A percentile compares a stretch with the other conserved stretches of the same genome.
Conservation (phyloP, 2,329 filamentous ascomycete species). For the Ophiostoma angusticollis region DNA sequence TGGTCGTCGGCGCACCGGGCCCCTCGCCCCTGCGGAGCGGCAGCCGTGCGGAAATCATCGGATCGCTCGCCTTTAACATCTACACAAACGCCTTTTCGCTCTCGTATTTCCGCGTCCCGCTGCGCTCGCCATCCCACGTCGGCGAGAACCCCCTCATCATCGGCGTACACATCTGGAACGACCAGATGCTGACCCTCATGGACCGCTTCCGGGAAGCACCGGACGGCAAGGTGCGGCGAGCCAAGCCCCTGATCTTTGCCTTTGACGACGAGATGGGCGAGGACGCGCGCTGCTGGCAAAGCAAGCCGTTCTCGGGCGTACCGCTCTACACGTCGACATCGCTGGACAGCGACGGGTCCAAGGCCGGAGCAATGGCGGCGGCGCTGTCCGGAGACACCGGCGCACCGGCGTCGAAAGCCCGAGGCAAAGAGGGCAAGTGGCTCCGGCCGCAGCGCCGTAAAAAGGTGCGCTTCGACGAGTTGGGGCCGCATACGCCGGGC, state of each 20-base stretch:
- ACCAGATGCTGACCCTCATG: slow-evolving; percentile 11
- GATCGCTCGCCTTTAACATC: slow-evolving; percentile 12
- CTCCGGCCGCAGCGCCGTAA: slow-evolving; percentile 1
- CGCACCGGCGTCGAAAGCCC: too few species aligned
- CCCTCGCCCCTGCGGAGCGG: neutral
- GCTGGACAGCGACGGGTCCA: neutral
- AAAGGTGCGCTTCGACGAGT: slow-evolving; percentile 3
- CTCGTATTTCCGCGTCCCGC: slow-evolving; percentile 9
- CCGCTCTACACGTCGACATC: slow-evolving; percentile 7
- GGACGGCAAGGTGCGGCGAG: slow-evolving; percentile 5
- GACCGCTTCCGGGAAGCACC: slow-evolving; percentile 10
- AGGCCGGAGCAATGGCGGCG: neutral
- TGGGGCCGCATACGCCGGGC: slow-evolving; percentile 1
- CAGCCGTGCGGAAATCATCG: slow-evolving; percentile 1
- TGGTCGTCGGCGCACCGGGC: neutral
- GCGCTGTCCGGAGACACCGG: too few species aligned
- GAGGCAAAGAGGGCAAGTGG: neutral
- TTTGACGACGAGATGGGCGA: slow-evolving; percentile 10
- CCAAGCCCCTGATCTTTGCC: slow-evolving; percentile 11
- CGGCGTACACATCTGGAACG: slow-evolving; percentile 13
- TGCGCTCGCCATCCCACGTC: neutral
- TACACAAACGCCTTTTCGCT: slow-evolving; percentile 8
- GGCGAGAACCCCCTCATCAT: neutral
- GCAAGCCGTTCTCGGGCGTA: slow-evolving; percentile 8
- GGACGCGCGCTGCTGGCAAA: neutral